Evolutionary conservation across 768 basidiomycete species (phyloP), one percentile per base, ranked within the genome.

Genomic region (Rhodotorula taiwanensis): DNA sequence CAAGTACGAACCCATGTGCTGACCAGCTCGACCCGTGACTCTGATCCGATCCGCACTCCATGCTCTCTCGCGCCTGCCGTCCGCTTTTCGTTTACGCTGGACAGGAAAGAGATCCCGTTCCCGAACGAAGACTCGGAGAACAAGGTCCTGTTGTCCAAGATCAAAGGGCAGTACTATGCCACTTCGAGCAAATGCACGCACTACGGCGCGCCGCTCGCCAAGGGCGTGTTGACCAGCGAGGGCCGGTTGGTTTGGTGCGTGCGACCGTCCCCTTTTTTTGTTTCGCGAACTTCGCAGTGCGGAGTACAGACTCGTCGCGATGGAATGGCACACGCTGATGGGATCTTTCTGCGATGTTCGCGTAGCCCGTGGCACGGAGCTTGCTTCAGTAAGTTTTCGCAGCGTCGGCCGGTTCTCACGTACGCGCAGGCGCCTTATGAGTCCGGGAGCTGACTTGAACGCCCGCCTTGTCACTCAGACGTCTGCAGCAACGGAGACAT

Each of bases 111-210:
- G 72, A 86, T 92, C 42, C 58, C 62, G 11, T 68, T 68, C 59
- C 67, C 67, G 10, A 56, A 60, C 23, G 78, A 79, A 10, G 91
- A 92, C 72, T 86, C 82, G 45, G 80, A 84, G 23, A 86, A 83
- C 52, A 88, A 87, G 76, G 84, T 94, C 47, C 78, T 92, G 16
- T 75, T 92, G 16, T 86, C 86, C 56, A 84, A 85, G 54, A 58
- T 92, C 23, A 86, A 85, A 33, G 84, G 86, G 70, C 82, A 85
- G 72, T 75, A 59, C 66, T 73, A 70, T 18, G 45, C 61, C 25
- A 91, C 86, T 1, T 85, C 84, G 64, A 87, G 87, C 4, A 86
- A 83, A 76, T 94, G 91, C 76, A 92, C 89, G 3, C 91, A 94
- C 75, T 93, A 91, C 73, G 91, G 91, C 16, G 90, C 90, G 5